Percentiles rank a stretch among this genome's conserved stretches.
These are phyloP conservation scores for Capniomyces stellatus DNA, from an alignment of 371 early-diverging fungal genomes.

Conservation along the genomic window DNA sequence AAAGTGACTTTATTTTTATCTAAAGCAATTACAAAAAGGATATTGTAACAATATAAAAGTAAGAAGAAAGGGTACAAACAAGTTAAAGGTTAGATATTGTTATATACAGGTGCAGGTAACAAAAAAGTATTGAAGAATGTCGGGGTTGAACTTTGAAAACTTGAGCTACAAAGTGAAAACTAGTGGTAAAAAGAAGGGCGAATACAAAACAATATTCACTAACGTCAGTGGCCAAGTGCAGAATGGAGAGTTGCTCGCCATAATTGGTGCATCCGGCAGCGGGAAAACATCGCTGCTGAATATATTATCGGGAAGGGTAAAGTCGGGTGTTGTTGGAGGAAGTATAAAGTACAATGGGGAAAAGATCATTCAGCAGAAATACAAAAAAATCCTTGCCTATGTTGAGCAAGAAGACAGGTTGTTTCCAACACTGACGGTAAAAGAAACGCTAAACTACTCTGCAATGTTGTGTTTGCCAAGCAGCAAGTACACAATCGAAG, in stretches of 20 bases:
- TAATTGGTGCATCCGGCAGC: constrained; percentile 65
- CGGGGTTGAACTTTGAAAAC: no score
- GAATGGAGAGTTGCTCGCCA: constrained; percentile 37
- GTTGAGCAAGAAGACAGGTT: constrained; percentile 26
- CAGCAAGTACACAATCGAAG: constrained; percentile 25
- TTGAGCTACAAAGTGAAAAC: no score
- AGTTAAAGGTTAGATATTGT: no score
- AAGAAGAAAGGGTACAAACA: no score
- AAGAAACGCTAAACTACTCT: constrained; percentile 35
- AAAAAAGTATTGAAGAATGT: no score
- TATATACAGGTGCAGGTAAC: no score
- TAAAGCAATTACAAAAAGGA: no score
- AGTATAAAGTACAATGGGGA: constrained; percentile 32
- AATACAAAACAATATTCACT: neutral
- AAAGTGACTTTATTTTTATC: no score
- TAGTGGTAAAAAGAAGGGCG: no score
- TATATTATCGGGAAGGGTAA: constrained; percentile 32
- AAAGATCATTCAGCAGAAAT: constrained; percentile 31
- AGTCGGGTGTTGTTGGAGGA: constrained; percentile 21
- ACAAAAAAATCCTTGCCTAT: constrained; percentile 40
- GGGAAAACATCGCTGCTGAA: constrained; percentile 50
- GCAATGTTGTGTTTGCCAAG: constrained; percentile 47
- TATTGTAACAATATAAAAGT: no score
- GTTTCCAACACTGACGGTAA: constrained; percentile 31
- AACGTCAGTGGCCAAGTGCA: constrained; percentile 18